Conservation (phyloP, 495 filamentous ascomycete genomes). For the Coniosporium apollinis region DNA sequence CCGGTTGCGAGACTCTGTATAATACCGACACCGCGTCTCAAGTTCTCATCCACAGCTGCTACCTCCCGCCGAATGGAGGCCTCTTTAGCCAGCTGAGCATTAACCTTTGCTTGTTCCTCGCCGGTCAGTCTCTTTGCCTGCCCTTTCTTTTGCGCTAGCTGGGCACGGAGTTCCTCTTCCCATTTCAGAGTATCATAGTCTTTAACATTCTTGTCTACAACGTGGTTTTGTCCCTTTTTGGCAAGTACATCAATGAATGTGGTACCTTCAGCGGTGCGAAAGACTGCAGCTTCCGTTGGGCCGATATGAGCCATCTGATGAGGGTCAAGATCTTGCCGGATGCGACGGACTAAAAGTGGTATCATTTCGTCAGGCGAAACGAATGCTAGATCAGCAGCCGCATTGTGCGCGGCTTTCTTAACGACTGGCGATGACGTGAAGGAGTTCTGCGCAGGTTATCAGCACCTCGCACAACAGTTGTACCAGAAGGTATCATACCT, state of each 20-base stretch:
- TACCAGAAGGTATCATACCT: constrained; percentile 20
- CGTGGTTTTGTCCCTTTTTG: constrained; percentile 47
- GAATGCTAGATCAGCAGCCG: constrained; percentile 81
- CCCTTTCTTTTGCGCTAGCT: constrained; percentile 84
- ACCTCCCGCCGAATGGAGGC: constrained; percentile 56
- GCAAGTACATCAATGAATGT: constrained; percentile 80
- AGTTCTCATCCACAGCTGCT: constrained; percentile 43
- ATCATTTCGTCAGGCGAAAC: constrained; percentile 74
- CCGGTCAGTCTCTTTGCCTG: constrained; percentile 75
- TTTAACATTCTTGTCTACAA: constrained; percentile 65
- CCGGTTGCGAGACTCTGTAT: constrained; percentile 66
- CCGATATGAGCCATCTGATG: constrained; percentile 50
- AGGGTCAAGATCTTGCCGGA: constrained; percentile 51
- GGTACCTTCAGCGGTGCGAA: constrained; percentile 71
- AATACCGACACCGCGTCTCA: constrained; percentile 68
- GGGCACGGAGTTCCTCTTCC: constrained; percentile 81
- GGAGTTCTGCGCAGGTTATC: background rate
- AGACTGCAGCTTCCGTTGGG: constrained; percentile 77
- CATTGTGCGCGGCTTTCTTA: constrained; percentile 53
- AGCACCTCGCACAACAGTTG: background rate
- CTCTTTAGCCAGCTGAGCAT: constrained; percentile 81
- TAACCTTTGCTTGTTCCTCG: constrained; percentile 79
- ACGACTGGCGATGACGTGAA: constrained; percentile 21
- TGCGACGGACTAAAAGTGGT: constrained; percentile 53
- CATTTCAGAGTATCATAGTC: constrained; percentile 94